Conservation (phyloP, 108 stramenopile species). For the Schizochytrium sp. region DNA sequence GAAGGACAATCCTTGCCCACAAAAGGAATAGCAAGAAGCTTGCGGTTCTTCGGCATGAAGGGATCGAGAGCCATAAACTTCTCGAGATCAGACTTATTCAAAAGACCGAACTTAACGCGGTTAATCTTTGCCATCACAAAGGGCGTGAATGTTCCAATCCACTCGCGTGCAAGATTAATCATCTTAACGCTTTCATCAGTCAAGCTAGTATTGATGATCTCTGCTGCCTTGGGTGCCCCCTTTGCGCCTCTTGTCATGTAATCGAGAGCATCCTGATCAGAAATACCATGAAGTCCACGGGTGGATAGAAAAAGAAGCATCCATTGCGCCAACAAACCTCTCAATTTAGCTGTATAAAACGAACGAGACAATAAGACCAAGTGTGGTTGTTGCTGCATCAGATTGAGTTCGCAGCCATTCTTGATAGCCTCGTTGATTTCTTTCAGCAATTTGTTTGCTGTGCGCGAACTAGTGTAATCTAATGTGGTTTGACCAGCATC, state of each 20-base stretch:
- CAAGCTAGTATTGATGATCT: background rate
- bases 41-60: constrained; percentile 69
- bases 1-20: constrained; percentile 78
- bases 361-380: constrained; percentile 45
- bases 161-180: constrained; percentile 60
- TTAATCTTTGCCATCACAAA: constrained; percentile 56
- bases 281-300: constrained; percentile 26
- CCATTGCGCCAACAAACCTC: constrained; percentile 58
- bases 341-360: constrained; percentile 60
- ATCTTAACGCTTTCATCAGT: constrained; percentile 4
- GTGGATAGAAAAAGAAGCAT: constrained; percentile 42
- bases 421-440: constrained; percentile 34
- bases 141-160: constrained; percentile 57
- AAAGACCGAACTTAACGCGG: constrained; percentile 62
- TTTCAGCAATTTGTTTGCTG: background rate
- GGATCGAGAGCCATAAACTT: constrained; percentile 16
- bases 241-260: constrained; percentile 12
- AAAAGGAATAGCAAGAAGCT: constrained; percentile 77
- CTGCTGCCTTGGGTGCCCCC: constrained; percentile 16
- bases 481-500: background rate
- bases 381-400: constrained; percentile 62
- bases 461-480: background rate
- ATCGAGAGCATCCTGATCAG: constrained; percentile 45
- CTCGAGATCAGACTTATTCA: constrained; percentile 8
- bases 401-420: background rate